Evolutionary conservation across 192 early-diverging fungal species (phyloP).

Genomic region (Linnemannia elongata): DNA sequence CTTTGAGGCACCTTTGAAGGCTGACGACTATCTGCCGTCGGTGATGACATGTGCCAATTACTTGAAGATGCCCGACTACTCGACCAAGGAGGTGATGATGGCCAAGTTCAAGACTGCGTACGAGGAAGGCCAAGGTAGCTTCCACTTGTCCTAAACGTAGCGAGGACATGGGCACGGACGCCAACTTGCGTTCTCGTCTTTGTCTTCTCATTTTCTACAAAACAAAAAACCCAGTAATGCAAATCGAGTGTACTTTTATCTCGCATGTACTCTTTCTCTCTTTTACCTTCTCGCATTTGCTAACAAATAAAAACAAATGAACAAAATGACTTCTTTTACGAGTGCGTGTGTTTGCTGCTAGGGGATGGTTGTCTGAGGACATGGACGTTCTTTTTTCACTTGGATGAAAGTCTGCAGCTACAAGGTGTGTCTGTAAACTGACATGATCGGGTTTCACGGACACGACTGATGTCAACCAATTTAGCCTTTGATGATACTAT

Average conservation of each 20-base stretch:
- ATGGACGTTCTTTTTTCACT: too few species aligned
- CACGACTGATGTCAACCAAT: too few species aligned
- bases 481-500: too few species aligned
- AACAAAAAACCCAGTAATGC: neutral
- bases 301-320: neutral
- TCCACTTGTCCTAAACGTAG: conserved; percentile 69
- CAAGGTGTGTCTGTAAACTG: too few species aligned
- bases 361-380: too few species aligned
- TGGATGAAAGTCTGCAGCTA: too few species aligned
- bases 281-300: neutral
- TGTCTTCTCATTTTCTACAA: neutral
- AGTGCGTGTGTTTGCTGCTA: too few species aligned
- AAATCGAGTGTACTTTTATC: neutral
- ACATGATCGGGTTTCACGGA: too few species aligned
- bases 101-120: conserved; percentile 78
- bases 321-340: neutral
- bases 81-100: conserved; percentile 70
- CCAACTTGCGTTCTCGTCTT: neutral
- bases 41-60: conserved; percentile 99
- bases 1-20: conserved; percentile 68
- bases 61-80: conserved; percentile 93
- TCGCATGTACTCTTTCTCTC: neutral
- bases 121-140: conserved; percentile 87
- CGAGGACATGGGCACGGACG: too few species aligned
- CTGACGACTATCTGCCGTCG: conserved; percentile 88